phyloP scores from a whole-genome alignment of 768 basidiomycete genomes.

The Trametes gibbosa region DNA sequence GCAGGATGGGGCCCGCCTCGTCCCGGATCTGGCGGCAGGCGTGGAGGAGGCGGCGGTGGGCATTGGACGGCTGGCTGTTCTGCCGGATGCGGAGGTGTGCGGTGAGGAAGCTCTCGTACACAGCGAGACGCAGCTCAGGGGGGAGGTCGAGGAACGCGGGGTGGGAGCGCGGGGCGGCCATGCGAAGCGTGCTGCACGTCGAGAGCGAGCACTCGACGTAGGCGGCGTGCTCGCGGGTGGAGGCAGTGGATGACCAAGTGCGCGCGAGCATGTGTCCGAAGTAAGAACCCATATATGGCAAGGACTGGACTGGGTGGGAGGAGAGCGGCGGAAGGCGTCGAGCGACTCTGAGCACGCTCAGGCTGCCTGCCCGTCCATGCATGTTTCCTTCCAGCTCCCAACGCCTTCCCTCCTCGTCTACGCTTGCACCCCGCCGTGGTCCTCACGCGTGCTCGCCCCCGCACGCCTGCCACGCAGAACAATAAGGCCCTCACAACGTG shows the following conservation, averaged over 20 bases:
- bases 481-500: conserved; percentile 29
- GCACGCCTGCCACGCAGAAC: conserved; percentile 19
- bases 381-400: conserved; percentile 23
- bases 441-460: neutral
- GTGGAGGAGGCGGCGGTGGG: conserved; percentile 34
- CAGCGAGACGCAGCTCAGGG: conserved; percentile 33
- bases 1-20: conserved; percentile 32
- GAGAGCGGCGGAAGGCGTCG: neutral
- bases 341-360: conserved; percentile 3
- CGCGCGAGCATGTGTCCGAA: conserved; percentile 15
- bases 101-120: conserved; percentile 33
- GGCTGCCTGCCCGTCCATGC: conserved; percentile 29
- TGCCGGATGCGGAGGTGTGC: conserved; percentile 24
- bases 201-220: too few relatives aligned
- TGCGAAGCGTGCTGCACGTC: too few relatives aligned
- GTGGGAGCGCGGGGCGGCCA: neutral
- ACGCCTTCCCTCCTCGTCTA: neutral
- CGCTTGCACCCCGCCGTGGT: neutral
- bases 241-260: neutral
- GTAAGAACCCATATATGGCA: conserved; percentile 24
- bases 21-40: conserved; percentile 31
- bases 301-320: neutral
- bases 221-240: neutral
- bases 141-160: conserved; percentile 30
- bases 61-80: conserved; percentile 34